A percentile compares a stretch with the other conserved stretches of the same genome.
Evolutionary conservation across 345 rosid genomes (phyloP).

Genomic region (Barbarea vulgaris): DNA sequence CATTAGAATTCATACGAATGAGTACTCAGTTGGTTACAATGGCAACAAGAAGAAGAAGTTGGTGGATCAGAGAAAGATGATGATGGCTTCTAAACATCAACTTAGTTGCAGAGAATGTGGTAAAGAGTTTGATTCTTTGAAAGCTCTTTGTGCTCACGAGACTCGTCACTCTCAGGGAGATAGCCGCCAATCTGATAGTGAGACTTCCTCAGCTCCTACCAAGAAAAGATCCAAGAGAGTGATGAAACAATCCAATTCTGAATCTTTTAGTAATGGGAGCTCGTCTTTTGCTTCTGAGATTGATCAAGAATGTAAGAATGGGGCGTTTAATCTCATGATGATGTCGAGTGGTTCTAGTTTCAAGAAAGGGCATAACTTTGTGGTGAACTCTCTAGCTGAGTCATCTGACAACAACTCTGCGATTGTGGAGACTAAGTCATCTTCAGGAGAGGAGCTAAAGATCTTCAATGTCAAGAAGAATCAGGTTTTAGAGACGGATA

Average conservation of each 20-base stretch:
- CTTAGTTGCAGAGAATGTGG: constrained; percentile 73
- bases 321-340: constrained; percentile 70
- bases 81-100: constrained; percentile 6
- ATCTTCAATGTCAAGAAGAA: constrained; percentile 39
- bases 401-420: constrained; percentile 68
- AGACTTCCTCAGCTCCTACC: constrained; percentile 54
- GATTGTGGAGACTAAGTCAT: constrained; percentile 58
- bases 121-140: constrained; percentile 65
- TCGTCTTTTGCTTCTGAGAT: constrained; percentile 51
- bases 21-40: constrained; percentile 43
- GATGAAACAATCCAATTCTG: constrained; percentile 38
- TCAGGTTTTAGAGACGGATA: constrained; percentile 18
- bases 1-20: constrained; percentile 66
- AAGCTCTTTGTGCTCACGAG: constrained; percentile 78
- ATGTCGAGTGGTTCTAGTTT: constrained; percentile 56
- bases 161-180: constrained; percentile 62
- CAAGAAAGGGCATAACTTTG: constrained; percentile 42
- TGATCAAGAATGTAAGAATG: constrained; percentile 60
- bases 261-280: constrained; percentile 34
- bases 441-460: constrained; percentile 50
- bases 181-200: constrained; percentile 63
- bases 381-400: constrained; percentile 55
- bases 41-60: constrained; percentile 50
- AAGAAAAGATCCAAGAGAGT: constrained; percentile 58
- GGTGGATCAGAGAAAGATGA: constrained; percentile 42